These are phyloP conservation scores for Ensete ventricosum DNA, from an alignment of 176 grass and related monocot genomes.

Conservation along the genomic window DNA sequence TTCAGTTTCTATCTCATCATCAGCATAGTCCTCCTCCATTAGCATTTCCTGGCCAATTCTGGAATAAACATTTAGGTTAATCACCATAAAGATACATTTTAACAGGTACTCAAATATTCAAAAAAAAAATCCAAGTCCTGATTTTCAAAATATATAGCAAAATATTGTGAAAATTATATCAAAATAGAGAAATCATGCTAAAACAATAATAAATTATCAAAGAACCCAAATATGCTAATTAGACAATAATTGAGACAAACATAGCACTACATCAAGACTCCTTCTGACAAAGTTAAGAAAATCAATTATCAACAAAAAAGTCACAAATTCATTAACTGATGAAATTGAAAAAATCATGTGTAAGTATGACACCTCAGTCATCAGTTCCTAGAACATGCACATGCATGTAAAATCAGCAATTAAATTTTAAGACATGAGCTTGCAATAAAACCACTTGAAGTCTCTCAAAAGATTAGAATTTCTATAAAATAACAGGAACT, in stretches of 20 bases:
- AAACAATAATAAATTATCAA: not conserved
- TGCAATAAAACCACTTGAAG: not conserved
- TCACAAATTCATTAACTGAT: too few relatives aligned
- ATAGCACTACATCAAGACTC: too few relatives aligned
- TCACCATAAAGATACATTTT: not conserved
- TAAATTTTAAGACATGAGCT: not conserved
- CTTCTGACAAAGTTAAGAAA: too few relatives aligned
- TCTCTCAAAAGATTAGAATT: not conserved
- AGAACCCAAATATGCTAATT: too few relatives aligned
- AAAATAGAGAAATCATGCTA: not conserved
- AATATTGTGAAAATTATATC: not conserved
- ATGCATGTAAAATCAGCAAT: not conserved
- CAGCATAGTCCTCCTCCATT: slow-evolving; percentile 62
- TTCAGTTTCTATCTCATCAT: slow-evolving; percentile 67
- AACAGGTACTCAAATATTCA: not conserved
- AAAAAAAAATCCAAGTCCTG: not conserved
- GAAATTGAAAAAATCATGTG: too few relatives aligned
- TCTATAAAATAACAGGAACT: not conserved
- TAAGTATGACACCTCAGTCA: too few relatives aligned
- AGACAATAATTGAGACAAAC: too few relatives aligned
- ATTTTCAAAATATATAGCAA: not conserved
- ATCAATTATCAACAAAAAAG: too few relatives aligned
- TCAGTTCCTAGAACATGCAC: too few relatives aligned
- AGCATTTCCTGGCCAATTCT: slow-evolving; percentile 87
- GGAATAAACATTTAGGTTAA: slow-evolving; percentile 10